Conservation (phyloP, 192 early-diverging fungal species). For the Piromyces finnis region DNA sequence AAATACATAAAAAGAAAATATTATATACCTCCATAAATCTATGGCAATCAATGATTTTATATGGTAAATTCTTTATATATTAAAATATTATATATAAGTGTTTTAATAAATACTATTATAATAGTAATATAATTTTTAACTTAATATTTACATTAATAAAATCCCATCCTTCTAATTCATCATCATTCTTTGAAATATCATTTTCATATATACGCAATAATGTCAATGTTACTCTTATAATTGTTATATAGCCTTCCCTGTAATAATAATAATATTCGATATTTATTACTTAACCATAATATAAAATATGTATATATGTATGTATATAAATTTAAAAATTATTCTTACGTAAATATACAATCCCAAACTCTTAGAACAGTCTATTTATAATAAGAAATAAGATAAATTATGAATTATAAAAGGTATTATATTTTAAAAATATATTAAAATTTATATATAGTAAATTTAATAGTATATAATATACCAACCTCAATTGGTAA, state of each 20-base stretch:
- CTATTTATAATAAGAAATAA: no score
- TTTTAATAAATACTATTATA: constrained; percentile 25
- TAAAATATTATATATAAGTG: background rate
- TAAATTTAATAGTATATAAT: no score
- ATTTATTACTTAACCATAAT: no score
- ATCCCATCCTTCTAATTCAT: constrained; percentile 17
- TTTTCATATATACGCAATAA: constrained; percentile 49
- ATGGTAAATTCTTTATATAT: constrained; percentile 31
- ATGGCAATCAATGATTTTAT: constrained; percentile 40
- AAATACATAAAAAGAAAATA: no score
- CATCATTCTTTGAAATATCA: constrained; percentile 31
- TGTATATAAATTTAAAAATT: no score
- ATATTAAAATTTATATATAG: no score
- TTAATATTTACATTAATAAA: background rate
- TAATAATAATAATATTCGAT: constrained; percentile 6
- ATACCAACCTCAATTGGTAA: constrained; percentile 45
- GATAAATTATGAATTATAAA: no score
- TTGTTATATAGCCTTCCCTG: constrained; percentile 43
- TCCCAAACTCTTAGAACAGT: constrained; percentile 67
- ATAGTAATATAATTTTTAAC: no score
- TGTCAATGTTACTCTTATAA: constrained; percentile 55
- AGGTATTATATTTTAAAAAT: no score
- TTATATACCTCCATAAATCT: constrained; percentile 21
- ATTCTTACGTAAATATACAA: constrained; percentile 45
- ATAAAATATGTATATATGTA: background rate